These are phyloP conservation scores for Diutina rugosa DNA, from an alignment of 1,139 yeast species.

Conservation along the genomic window DNA sequence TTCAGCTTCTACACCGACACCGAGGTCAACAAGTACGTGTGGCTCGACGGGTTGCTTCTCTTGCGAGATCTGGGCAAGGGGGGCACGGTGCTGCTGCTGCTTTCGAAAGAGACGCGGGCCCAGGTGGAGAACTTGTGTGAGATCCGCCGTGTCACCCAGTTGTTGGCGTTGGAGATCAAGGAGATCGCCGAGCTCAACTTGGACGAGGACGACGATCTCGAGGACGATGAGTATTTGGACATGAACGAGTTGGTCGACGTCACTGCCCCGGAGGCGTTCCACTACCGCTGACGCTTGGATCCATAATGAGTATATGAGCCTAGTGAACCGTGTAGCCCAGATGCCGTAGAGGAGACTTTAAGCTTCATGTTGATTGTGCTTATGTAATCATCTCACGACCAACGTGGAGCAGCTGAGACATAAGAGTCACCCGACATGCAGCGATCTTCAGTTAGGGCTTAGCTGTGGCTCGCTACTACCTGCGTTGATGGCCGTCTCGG, in stretches of 20 bases:
- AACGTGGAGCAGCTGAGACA: neutral
- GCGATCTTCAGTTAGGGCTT: no score
- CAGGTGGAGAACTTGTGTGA: slow-evolving; percentile 48
- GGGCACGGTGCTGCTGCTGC: slow-evolving; percentile 5
- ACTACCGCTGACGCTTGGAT: neutral
- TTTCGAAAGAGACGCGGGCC: slow-evolving; percentile 45
- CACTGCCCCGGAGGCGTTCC: slow-evolving; percentile 9
- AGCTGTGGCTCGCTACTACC: no score
- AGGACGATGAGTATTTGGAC: slow-evolving; percentile 9
- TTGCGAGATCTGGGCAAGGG: slow-evolving; percentile 36
- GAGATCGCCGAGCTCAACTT: neutral
- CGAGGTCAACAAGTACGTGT: slow-evolving; percentile 53
- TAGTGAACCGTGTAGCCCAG: neutral
- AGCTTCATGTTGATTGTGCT: no score
- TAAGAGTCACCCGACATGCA: neutral
- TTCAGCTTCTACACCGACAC: slow-evolving; percentile 61
- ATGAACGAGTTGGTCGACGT: slow-evolving; percentile 11
- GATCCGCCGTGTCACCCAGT: slow-evolving; percentile 52
- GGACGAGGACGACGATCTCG: neutral
- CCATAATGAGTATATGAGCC: neutral
- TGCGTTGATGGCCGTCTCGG: no score
- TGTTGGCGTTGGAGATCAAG: slow-evolving; percentile 33
- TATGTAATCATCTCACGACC: neutral
- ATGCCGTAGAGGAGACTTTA: neutral
- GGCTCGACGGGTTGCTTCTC: slow-evolving; percentile 61